These are phyloP conservation scores for Hypoxylon sp. DNA, from an alignment of 2,329 filamentous ascomycete species.

Conservation along the genomic window DNA sequence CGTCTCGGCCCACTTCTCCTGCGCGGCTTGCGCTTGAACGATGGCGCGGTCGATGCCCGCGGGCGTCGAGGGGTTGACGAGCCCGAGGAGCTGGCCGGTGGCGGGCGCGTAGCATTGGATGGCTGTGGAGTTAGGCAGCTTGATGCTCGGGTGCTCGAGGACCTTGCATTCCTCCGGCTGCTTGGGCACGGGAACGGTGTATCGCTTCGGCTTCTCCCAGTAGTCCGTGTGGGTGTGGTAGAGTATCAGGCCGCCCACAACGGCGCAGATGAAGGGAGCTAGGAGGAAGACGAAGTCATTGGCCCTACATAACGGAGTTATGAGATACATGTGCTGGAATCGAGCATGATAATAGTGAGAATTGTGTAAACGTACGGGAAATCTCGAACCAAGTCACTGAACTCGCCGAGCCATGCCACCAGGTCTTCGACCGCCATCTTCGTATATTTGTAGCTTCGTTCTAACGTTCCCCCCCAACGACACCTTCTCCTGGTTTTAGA, in stretches of 20 bases:
- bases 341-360: background rate
- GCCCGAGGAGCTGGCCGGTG: constrained; percentile 82
- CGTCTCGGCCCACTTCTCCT: constrained; percentile 78
- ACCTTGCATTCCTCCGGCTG: constrained; percentile 64
- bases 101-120: constrained; percentile 91
- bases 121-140: constrained; percentile 69
- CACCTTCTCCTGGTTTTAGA: background rate
- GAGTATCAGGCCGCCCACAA: constrained; percentile 37
- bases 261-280: constrained; percentile 30
- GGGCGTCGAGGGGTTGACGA: constrained; percentile 77
- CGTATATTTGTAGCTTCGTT: too few species aligned
- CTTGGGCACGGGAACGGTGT: constrained; percentile 69
- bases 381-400: constrained; percentile 36
- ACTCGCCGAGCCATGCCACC: constrained; percentile 39
- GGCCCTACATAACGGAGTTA: constrained; percentile 31
- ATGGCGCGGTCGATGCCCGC: constrained; percentile 83
- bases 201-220: constrained; percentile 58
- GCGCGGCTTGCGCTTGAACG: constrained; percentile 75
- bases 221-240: constrained; percentile 36
- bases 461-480: background rate
- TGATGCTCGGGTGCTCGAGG: constrained; percentile 68
- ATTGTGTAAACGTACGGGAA: constrained; percentile 41
- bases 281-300: constrained; percentile 30
- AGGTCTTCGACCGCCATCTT: constrained; percentile 42
- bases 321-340: background rate